A percentile compares a stretch with the other conserved stretches of the same genome.
These are phyloP conservation scores for Serendipita sp. DNA, from an alignment of 768 basidiomycete genomes.

Conservation along the genomic window DNA sequence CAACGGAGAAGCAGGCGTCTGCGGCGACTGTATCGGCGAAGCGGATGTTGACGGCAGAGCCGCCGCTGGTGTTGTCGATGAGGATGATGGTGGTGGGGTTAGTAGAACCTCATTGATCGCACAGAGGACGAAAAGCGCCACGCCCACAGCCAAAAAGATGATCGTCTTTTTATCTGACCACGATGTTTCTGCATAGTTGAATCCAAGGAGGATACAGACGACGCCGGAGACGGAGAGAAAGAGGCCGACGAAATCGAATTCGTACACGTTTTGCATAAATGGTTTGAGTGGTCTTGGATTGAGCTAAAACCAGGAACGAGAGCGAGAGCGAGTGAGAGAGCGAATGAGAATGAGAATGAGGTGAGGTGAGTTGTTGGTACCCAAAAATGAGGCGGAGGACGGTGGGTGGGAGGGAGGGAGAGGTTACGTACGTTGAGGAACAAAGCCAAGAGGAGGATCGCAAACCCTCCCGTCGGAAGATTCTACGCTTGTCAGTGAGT, in stretches of 20 bases:
- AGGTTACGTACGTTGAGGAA: conserved; percentile 37
- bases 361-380: conserved; percentile 15
- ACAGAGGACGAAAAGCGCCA: conserved; percentile 33
- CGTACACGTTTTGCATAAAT: conserved; percentile 37
- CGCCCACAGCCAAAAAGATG: conserved; percentile 42
- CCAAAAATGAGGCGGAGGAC: neutral
- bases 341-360: too few species aligned
- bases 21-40: too few species aligned
- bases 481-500: neutral
- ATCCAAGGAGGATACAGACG: conserved; percentile 54
- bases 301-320: conserved; percentile 21
- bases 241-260: conserved; percentile 62
- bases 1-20: too few species aligned
- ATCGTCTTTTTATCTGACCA: conserved; percentile 51
- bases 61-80: too few species aligned
- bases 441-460: conserved; percentile 43
- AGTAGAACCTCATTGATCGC: conserved; percentile 37
- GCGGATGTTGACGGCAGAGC: too few species aligned
- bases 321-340: too few species aligned
- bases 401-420: too few species aligned
- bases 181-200: conserved; percentile 48
- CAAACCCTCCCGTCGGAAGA: conserved; percentile 60
- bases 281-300: conserved; percentile 52
- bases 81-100: neutral
- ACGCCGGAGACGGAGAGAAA: conserved; percentile 45